Conservation (phyloP, 2,329 filamentous ascomycete genomes). For the Colletotrichum godetiae region DNA sequence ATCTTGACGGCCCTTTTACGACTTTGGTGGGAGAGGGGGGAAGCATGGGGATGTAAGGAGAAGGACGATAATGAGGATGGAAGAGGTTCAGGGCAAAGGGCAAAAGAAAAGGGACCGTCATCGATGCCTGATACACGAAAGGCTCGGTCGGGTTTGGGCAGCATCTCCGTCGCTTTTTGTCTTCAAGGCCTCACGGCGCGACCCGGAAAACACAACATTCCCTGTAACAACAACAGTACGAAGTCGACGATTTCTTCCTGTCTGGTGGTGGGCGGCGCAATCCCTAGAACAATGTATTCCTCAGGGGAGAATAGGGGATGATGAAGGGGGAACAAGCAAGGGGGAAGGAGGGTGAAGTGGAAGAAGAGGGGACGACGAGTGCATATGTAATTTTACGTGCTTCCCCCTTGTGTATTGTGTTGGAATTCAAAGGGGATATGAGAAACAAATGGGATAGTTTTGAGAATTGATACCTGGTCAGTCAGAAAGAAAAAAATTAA, state of each 20-base stretch:
- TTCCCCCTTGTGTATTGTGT: slow-evolving; percentile 9
- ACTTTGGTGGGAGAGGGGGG: background rate
- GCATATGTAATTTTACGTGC: slow-evolving; percentile 35
- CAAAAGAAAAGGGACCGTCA: background rate
- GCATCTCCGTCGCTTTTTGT: background rate
- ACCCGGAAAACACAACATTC: background rate
- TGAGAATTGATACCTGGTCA: slow-evolving; percentile 26
- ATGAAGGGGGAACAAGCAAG: background rate
- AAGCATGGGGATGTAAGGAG: background rate
- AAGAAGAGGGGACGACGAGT: background rate
- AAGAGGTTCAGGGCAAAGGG: background rate
- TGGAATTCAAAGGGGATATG: background rate
- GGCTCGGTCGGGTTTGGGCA: slow-evolving; percentile 1
- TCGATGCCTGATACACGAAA: slow-evolving; percentile 14
- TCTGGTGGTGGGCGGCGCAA: slow-evolving; percentile 16
- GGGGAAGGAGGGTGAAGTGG: background rate
- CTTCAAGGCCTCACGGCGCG: background rate
- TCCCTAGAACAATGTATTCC: slow-evolving; percentile 15
- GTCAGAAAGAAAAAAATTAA: background rate
- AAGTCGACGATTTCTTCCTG: slow-evolving; percentile 25
- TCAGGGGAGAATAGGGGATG: background rate
- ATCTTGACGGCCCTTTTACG: slow-evolving; percentile 32
- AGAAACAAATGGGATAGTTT: slow-evolving; percentile 17
- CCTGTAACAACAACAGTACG: slow-evolving; percentile 33
- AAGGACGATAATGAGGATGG: slow-evolving; percentile 18